Percentiles rank a stretch among this genome's conserved stretches.
Conservation (phyloP, 139 green algal species). For the Micractinium sp. region DNA sequence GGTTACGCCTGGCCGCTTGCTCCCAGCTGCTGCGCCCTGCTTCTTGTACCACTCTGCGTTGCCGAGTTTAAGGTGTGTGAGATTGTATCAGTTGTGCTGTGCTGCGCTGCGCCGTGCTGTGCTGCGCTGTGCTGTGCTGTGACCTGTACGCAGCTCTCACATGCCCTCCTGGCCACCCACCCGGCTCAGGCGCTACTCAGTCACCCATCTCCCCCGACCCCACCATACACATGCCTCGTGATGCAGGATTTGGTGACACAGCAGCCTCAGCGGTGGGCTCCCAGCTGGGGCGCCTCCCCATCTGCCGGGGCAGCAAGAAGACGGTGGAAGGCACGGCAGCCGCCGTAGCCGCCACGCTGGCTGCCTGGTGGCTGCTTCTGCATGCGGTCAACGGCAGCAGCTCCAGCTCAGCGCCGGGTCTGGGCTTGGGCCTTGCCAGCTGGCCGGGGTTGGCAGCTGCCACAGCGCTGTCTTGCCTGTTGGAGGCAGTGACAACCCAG, state of each 20-base stretch:
- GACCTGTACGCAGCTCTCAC: background rate
- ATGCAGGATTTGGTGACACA: slow-evolving; percentile 52
- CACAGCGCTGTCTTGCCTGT: slow-evolving; percentile 61
- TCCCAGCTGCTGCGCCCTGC: background rate
- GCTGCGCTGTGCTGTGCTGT: background rate
- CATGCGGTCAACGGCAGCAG: background rate
- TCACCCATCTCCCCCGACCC: background rate
- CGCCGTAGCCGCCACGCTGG: slow-evolving; percentile 56
- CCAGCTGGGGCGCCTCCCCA: slow-evolving; percentile 38
- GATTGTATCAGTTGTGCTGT: background rate
- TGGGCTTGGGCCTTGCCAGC: background rate
- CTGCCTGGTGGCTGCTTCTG: slow-evolving; percentile 50
- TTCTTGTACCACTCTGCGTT: no score
- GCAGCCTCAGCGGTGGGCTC: slow-evolving; percentile 64
- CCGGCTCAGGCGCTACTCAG: background rate
- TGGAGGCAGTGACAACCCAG: slow-evolving; percentile 81
- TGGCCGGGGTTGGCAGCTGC: slow-evolving; percentile 43
- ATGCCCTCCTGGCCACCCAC: no score
- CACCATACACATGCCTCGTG: background rate
- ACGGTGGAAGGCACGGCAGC: slow-evolving; percentile 77
- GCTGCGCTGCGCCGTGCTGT: background rate
- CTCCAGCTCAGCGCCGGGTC: background rate
- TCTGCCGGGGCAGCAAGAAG: slow-evolving; percentile 63
- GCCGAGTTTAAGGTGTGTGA: no score
- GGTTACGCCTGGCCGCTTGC: background rate